phyloP scores from a whole-genome alignment of 345 rosid species.

The Aquilaria sinensis region DNA sequence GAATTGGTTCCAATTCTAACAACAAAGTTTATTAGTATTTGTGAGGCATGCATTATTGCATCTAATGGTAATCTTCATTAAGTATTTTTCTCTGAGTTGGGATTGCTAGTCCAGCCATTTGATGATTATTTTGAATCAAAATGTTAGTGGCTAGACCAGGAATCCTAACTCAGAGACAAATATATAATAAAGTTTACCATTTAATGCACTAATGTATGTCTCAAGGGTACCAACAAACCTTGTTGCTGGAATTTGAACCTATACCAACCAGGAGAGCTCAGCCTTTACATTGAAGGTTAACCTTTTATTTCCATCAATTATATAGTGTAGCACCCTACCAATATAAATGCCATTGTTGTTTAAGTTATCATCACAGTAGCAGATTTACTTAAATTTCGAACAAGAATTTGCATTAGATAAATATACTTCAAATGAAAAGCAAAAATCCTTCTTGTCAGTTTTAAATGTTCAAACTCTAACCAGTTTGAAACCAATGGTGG shows the following conservation, averaged over 20 bases:
- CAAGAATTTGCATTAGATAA: conserved; percentile 19
- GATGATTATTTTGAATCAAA: conserved; percentile 32
- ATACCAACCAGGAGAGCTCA: conserved; percentile 29
- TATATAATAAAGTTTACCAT: conserved; percentile 21
- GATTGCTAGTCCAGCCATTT: conserved; percentile 31
- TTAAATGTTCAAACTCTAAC: conserved; percentile 16
- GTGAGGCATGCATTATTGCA: conserved; percentile 35
- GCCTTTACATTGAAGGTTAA: conserved; percentile 7
- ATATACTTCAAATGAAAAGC: conserved; percentile 5
- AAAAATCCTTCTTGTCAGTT: conserved; percentile 3
- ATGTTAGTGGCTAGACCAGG: conserved; percentile 34
- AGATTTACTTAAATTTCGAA: conserved; percentile 28
- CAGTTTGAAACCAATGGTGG: conserved; percentile 23
- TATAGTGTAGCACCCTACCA: no score
- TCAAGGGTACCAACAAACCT: conserved; percentile 17
- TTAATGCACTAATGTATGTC: conserved; percentile 33
- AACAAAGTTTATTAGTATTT: conserved; percentile 9
- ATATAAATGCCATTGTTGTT: conserved; percentile 16
- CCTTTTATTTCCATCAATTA: no score
- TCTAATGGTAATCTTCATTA: conserved; percentile 22
- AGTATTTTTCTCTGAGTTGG: conserved; percentile 22
- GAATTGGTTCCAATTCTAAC: conserved; percentile 27
- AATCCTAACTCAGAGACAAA: conserved; percentile 28
- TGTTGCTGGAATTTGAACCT: conserved; percentile 23
- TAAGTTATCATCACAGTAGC: conserved; percentile 16